Conservation (phyloP, 352 stramenopile genomes). For the Globisporangium nunn region DNA sequence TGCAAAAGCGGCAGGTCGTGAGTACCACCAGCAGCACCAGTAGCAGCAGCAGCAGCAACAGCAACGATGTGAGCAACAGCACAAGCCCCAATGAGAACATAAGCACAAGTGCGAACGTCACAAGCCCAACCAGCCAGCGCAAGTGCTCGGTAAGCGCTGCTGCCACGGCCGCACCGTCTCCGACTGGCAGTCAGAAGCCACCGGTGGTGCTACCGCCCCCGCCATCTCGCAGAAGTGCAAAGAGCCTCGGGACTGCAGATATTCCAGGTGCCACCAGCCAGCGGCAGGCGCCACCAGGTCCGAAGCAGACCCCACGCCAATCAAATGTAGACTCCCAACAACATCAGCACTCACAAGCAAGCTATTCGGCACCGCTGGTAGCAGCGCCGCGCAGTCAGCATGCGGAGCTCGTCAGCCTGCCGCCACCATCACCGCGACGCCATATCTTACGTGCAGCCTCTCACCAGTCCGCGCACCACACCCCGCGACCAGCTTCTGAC, state of each 20-base stretch:
- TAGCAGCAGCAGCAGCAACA: neutral
- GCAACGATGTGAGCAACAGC: neutral
- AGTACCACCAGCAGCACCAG: neutral
- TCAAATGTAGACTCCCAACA: neutral
- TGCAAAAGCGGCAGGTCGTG: constrained; percentile 53
- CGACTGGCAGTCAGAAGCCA: neutral
- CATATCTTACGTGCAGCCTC: constrained; percentile 10
- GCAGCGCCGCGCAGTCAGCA: neutral
- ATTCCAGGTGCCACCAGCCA: neutral
- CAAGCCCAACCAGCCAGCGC: neutral
- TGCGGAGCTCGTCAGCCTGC: constrained; percentile 8
- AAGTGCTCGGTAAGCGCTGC: constrained; percentile 16
- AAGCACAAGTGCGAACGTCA: neutral
- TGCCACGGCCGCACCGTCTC: constrained; percentile 1
- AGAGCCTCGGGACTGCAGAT: neutral
- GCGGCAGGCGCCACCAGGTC: constrained; percentile 1
- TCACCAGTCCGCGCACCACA: neutral
- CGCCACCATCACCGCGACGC: constrained; percentile 14
- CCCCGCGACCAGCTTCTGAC: neutral
- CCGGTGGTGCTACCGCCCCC: no score
- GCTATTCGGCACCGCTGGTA: neutral
- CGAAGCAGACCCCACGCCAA: neutral
- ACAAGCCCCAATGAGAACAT: neutral
- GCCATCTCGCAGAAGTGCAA: neutral
- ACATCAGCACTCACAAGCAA: constrained; percentile 8